These are phyloP conservation scores for Leonotis leonurus DNA, from an alignment of 257 asterid genomes.

Conservation along the genomic window DNA sequence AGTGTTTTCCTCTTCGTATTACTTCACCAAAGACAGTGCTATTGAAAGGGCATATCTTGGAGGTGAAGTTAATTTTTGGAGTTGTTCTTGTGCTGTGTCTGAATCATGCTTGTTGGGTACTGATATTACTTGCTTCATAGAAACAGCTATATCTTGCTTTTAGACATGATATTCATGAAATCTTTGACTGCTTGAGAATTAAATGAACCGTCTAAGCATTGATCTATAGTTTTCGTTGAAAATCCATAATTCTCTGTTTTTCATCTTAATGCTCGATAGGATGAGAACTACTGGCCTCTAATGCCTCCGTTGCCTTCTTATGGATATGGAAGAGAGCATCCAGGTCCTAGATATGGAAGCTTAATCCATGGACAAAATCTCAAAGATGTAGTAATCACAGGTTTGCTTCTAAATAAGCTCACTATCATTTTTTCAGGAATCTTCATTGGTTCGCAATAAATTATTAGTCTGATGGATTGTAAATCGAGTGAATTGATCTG, in stretches of 20 bases:
- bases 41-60: not conserved
- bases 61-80: not conserved
- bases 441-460: too few relatives aligned
- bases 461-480: too few relatives aligned
- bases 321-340: constrained; percentile 91
- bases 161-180: not conserved
- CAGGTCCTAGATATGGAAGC: constrained; percentile 92
- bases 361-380: constrained; percentile 95
- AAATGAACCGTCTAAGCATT: not conserved
- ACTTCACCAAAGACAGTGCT: not conserved
- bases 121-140: not conserved
- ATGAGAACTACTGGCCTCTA: constrained; percentile 85
- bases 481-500: too few relatives aligned
- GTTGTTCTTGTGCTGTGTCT: not conserved
- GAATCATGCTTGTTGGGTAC: not conserved
- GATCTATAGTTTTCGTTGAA: not conserved
- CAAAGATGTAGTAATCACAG: constrained; percentile 86
- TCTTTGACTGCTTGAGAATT: not conserved
- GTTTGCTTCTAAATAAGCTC: constrained; percentile 29
- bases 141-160: not conserved
- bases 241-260: not conserved
- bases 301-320: constrained; percentile 96
- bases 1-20: not conserved
- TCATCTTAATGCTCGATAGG: constrained; percentile 32
- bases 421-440: not conserved